Evolutionary conservation across 192 early-diverging fungal genomes (phyloP).

Genomic region (Phycomyces blakesleeanus): DNA sequence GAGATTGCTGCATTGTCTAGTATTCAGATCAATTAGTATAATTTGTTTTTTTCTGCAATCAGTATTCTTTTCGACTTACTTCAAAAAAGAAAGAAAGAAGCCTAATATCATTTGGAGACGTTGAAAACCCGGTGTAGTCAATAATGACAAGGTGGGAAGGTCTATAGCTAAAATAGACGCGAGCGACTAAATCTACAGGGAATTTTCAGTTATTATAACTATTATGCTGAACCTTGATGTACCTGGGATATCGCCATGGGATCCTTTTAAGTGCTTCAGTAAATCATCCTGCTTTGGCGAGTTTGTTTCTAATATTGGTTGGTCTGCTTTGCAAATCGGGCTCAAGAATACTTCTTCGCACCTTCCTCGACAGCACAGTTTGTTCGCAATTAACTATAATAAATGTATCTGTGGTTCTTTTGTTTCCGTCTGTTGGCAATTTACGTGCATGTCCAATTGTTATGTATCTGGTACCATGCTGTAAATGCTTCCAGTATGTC

Average conservation of each 20-base stretch:
- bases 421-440: conserved; percentile 5
- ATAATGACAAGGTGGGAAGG: neutral
- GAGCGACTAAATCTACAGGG: conserved; percentile 2
- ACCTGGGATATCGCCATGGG: conserved; percentile 3
- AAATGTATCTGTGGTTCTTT: conserved; percentile 4
- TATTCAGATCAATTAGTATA: conserved; percentile 5
- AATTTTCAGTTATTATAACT: conserved; percentile 8
- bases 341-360: conserved; percentile 7
- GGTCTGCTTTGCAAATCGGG: conserved; percentile 6
- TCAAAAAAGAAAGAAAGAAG: too few species aligned
- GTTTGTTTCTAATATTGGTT: conserved; percentile 5
- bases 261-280: conserved; percentile 1
- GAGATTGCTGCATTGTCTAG: conserved; percentile 3
- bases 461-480: conserved; percentile 2
- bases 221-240: conserved; percentile 7
- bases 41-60: neutral
- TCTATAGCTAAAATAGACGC: neutral
- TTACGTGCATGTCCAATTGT: conserved; percentile 6
- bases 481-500: conserved; percentile 1
- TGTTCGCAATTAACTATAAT: conserved; percentile 1
- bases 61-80: conserved; percentile 1
- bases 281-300: conserved; percentile 8
- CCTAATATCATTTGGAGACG: neutral
- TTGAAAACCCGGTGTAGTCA: neutral
- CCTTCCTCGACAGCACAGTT: neutral